Evolutionary conservation across 495 filamentous ascomycete species (phyloP).

Genomic region (Tuber melanosporum): DNA sequence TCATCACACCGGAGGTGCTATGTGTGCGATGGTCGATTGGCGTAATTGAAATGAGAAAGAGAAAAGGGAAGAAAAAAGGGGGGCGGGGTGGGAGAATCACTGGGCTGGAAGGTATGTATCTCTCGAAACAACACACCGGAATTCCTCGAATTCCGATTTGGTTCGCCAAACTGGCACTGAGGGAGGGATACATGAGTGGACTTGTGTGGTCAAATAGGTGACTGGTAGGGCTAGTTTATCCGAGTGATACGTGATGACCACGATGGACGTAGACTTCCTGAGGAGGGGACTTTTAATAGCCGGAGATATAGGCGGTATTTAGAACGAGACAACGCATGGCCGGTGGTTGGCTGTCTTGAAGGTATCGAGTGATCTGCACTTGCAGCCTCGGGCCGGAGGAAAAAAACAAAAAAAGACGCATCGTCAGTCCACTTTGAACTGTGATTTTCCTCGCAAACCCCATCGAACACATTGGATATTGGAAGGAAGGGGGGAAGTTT

Average conservation of each 20-base stretch:
- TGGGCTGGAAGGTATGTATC: not conserved
- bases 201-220: not conserved
- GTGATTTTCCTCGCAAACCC: not conserved
- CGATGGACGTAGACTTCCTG: not conserved
- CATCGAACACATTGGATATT: not conserved
- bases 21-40: not conserved
- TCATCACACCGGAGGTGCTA: not conserved
- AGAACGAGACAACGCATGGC: not conserved
- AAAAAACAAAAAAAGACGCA: not conserved
- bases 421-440: not conserved
- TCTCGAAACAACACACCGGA: not conserved
- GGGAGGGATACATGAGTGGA: not conserved
- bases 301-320: not conserved
- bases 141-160: not conserved
- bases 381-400: not conserved
- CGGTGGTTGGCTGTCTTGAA: not conserved
- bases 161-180: not conserved
- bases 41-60: not conserved
- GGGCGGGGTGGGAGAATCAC: not conserved
- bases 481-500: not conserved
- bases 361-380: not conserved
- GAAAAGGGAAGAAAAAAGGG: not conserved
- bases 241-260: slow-evolving; percentile 2
- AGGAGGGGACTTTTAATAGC: not conserved
- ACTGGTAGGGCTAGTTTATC: not conserved